phyloP scores from a whole-genome alignment of 192 early-diverging fungal species.

The Coemansia sp. region DNA sequence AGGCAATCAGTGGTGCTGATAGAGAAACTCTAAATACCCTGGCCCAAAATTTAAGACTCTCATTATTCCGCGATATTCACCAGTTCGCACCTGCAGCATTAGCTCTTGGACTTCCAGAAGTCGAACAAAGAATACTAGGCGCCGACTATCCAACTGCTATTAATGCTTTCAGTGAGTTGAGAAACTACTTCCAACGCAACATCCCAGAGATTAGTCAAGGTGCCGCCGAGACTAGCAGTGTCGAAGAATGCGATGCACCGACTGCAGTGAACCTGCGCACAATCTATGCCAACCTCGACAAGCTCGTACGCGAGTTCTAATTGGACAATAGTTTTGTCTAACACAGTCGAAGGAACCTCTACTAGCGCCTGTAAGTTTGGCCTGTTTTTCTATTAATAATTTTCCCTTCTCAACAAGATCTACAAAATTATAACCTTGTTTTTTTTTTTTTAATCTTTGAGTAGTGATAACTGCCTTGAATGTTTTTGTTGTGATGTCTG shows the following conservation, averaged over 20 bases:
- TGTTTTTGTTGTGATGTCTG: no score
- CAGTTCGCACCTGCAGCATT: constrained; percentile 42
- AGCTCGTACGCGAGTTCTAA: constrained; percentile 31
- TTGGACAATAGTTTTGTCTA: neutral
- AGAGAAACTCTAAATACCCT: constrained; percentile 23
- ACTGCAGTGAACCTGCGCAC: constrained; percentile 41
- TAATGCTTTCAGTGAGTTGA: constrained; percentile 29
- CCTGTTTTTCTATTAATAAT: no score
- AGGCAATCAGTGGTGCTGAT: constrained; percentile 13
- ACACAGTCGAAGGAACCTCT: neutral
- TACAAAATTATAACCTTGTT: no score
- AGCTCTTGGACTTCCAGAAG: constrained; percentile 24
- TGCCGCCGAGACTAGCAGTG: neutral
- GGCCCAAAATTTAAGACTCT: constrained; percentile 23
- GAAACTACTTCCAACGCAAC: constrained; percentile 14
- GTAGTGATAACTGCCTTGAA: no score
- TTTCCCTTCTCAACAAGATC: no score
- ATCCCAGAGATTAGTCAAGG: constrained; percentile 6
- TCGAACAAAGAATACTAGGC: constrained; percentile 29
- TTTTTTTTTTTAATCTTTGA: no score
- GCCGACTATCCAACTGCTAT: constrained; percentile 21
- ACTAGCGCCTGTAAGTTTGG: neutral
- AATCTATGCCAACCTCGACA: constrained; percentile 32
- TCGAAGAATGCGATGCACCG: constrained; percentile 30
- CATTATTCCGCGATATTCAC: constrained; percentile 50